Conservation (phyloP, 2,329 filamentous ascomycete genomes). For the Neofusicoccum cordaticola region DNA sequence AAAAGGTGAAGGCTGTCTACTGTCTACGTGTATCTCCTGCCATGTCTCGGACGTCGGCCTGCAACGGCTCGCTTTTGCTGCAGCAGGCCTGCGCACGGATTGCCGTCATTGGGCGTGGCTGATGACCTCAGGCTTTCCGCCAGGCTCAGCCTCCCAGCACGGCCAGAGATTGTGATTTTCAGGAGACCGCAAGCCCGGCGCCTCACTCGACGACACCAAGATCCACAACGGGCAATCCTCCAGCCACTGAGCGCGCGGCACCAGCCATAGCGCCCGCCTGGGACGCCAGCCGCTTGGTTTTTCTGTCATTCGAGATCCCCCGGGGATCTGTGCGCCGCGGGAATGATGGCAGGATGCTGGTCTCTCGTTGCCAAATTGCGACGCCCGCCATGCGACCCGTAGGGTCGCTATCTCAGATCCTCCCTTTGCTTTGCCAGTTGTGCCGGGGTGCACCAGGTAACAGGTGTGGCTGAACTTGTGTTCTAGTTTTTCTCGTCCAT, state of each 20-base stretch:
- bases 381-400: not conserved
- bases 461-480: not conserved
- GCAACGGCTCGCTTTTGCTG: not conserved
- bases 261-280: not conserved
- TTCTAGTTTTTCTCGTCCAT: not conserved
- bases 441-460: not conserved
- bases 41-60: constrained; percentile 13
- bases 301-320: not conserved
- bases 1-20: not conserved
- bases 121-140: not conserved
- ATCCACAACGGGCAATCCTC: not conserved
- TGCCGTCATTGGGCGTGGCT: constrained; percentile 4
- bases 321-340: constrained; percentile 2
- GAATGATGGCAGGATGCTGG: constrained; percentile 4
- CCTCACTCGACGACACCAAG: constrained; percentile 5
- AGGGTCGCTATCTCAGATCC: constrained; percentile 3
- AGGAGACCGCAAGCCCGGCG: constrained; percentile 1
- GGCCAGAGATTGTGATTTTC: constrained; percentile 11
- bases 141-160: constrained; percentile 3
- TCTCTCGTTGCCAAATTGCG: constrained; percentile 6
- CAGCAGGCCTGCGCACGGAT: not conserved
- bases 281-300: constrained; percentile 5
- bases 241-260: not conserved
- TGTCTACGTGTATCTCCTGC: constrained; percentile 11
- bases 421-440: not conserved